Conservation (phyloP, 371 early-diverging fungal genomes). For the Mucor saturninus region DNA sequence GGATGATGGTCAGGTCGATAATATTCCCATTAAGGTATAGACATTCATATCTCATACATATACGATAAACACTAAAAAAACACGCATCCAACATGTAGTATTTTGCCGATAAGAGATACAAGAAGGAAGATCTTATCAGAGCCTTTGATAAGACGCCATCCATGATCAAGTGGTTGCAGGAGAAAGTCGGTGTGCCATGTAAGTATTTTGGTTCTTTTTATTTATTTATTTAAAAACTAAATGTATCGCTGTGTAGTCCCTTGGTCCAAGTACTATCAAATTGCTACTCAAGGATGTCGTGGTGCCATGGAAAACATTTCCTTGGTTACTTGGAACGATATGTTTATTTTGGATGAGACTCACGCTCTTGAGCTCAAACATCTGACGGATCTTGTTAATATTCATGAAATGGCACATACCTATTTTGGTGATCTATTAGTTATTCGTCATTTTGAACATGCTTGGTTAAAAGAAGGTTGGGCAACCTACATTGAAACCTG, state of each 20-base stretch:
- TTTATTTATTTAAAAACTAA: background rate
- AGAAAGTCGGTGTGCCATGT: constrained; percentile 47
- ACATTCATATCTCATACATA: background rate
- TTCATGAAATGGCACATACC: constrained; percentile 70
- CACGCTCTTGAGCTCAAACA: constrained; percentile 30
- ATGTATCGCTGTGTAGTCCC: constrained; percentile 37
- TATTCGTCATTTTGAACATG: constrained; percentile 68
- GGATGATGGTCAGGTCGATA: constrained; percentile 54
- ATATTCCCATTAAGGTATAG: constrained; percentile 47
- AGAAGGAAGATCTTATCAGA: constrained; percentile 40
- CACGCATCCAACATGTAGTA: constrained; percentile 33
- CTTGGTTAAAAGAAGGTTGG: constrained; percentile 72
- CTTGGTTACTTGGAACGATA: constrained; percentile 48
- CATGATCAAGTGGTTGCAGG: constrained; percentile 60
- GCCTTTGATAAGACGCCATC: constrained; percentile 52
- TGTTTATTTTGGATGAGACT: constrained; percentile 39
- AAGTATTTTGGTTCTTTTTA: constrained; percentile 4
- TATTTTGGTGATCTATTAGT: constrained; percentile 66
- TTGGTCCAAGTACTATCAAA: constrained; percentile 66
- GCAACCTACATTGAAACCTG: constrained; percentile 57
- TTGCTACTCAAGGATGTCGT: constrained; percentile 37
- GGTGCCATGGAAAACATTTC: constrained; percentile 71
- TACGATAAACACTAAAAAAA: background rate
- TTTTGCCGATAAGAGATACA: constrained; percentile 44
- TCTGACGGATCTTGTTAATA: constrained; percentile 41